Evolutionary conservation across 176 grass and related monocot species (phyloP).

Genomic region (Eragrostis nindensis): DNA sequence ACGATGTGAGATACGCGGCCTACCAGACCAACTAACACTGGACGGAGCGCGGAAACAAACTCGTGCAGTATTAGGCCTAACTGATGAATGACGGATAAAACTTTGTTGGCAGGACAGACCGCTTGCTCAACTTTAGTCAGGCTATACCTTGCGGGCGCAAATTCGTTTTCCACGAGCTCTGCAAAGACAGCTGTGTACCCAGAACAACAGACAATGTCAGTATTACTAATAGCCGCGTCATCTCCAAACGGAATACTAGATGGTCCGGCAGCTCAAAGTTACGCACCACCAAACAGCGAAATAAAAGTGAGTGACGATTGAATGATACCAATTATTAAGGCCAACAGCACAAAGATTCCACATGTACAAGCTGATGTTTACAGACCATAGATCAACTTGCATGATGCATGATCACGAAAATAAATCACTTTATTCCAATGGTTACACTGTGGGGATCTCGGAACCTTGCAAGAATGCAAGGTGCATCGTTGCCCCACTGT

Average conservation of each 20-base stretch:
- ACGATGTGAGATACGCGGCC: not conserved
- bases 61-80: not conserved
- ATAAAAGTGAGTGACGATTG: not conserved
- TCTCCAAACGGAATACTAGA: not conserved
- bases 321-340: not conserved
- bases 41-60: not conserved
- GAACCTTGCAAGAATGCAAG: not conserved
- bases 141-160: not conserved
- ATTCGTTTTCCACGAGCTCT: slow-evolving; percentile 10
- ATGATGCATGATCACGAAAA: slow-evolving; percentile 14
- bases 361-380: not conserved
- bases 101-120: not conserved
- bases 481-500: not conserved
- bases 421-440: not conserved
- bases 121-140: not conserved
- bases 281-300: not conserved
- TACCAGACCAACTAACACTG: no score
- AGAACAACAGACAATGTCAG: not conserved
- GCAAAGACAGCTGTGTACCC: not conserved
- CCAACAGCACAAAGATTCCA: not conserved
- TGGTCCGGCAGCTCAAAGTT: not conserved
- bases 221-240: not conserved
- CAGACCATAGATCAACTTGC: not conserved
- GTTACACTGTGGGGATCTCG: slow-evolving; percentile 12
- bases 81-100: not conserved